Conservation (phyloP, 129 eudicot genomes). For the Sambucus nigra region DNA sequence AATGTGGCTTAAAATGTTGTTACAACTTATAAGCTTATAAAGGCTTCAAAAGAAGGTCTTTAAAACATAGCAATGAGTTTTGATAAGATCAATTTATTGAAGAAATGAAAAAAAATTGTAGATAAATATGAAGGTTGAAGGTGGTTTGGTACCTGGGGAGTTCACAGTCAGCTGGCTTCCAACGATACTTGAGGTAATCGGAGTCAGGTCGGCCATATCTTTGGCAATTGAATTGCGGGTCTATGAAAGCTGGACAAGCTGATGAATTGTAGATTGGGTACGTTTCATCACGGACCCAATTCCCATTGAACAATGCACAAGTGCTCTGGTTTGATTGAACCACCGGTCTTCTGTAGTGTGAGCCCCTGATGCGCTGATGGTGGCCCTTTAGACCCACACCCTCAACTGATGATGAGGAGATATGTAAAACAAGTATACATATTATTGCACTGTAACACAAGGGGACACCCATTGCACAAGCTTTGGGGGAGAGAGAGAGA, state of each 20-base stretch:
- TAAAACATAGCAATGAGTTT: too few relatives aligned
- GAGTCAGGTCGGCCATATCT: slow-evolving; percentile 84
- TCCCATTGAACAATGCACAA: slow-evolving; percentile 63
- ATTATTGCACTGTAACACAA: too few relatives aligned
- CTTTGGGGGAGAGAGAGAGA: not conserved
- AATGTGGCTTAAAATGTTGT: too few relatives aligned
- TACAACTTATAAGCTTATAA: too few relatives aligned
- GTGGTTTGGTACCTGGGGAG: slow-evolving; percentile 55
- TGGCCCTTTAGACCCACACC: slow-evolving; percentile 28
- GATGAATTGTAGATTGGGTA: slow-evolving; percentile 62
- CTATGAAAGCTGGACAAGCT: slow-evolving; percentile 55
- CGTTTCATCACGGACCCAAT: slow-evolving; percentile 65
- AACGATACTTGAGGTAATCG: slow-evolving; percentile 75
- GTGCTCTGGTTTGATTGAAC: slow-evolving; percentile 32
- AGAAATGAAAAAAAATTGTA: too few relatives aligned
- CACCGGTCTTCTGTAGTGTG: slow-evolving; percentile 23
- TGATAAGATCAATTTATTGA: too few relatives aligned
- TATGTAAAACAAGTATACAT: too few relatives aligned
- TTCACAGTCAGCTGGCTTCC: slow-evolving; percentile 82
- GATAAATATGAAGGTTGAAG: not conserved
- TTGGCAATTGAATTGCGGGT: slow-evolving; percentile 80
- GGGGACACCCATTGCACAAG: not conserved
- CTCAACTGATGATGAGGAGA: slow-evolving; percentile 15
- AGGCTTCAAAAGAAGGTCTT: too few relatives aligned
- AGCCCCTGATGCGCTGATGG: slow-evolving; percentile 20